Conservation (phyloP, 2,329 filamentous ascomycete species). For the Chrysoporthe deuterocubensis region DNA sequence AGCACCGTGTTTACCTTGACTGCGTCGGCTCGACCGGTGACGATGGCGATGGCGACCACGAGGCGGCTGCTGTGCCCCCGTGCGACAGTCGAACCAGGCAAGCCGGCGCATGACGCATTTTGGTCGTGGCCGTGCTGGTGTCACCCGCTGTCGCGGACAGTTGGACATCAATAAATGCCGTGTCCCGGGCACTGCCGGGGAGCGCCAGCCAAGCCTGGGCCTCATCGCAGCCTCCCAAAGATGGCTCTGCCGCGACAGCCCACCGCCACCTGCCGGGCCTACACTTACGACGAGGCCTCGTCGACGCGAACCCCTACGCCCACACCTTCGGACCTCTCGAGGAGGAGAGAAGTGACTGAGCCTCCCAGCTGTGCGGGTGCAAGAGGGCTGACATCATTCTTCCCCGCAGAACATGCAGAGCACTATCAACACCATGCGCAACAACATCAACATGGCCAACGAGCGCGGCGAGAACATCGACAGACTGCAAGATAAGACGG, state of each 20-base stretch:
- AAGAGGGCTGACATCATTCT: conserved; percentile 14
- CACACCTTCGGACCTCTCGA: conserved; percentile 5
- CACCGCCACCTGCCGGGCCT: background rate
- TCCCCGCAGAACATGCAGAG: conserved; percentile 87
- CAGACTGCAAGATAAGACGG: conserved; percentile 88
- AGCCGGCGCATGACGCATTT: background rate
- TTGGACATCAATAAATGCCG: background rate
- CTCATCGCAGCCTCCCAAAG: background rate
- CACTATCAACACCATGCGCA: conserved; percentile 91
- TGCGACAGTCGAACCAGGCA: background rate
- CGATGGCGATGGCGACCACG: background rate
- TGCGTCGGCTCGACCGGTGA: conserved; percentile 1
- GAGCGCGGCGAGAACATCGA: conserved; percentile 90
- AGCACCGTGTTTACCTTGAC: background rate
- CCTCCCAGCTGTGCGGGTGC: background rate
- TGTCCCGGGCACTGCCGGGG: background rate
- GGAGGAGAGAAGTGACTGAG: background rate
- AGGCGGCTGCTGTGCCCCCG: background rate
- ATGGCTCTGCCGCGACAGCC: background rate
- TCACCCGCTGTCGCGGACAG: background rate
- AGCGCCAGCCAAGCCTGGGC: conserved; percentile 3
- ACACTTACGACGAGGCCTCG: background rate
- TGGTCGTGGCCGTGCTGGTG: background rate
- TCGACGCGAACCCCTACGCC: background rate
- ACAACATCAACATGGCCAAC: conserved; percentile 96